Evolutionary conservation across 2,329 filamentous ascomycete genomes (phyloP), one percentile per base, ranked within the genome.

Genomic region (Fusarium haematococcum): DNA sequence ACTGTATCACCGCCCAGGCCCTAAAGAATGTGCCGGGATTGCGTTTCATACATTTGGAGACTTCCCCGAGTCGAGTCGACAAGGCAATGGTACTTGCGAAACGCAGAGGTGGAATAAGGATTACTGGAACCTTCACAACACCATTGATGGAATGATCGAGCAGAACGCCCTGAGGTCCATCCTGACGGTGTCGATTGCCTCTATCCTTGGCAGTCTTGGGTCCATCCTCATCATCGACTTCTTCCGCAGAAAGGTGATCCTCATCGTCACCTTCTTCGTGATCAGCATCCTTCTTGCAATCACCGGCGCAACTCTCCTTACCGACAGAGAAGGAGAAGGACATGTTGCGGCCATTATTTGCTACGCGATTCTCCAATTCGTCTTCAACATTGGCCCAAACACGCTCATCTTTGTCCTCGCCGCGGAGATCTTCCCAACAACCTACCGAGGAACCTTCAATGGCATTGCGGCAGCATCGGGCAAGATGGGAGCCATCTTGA

Each of bases 221-320:
- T 65, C 63, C 11, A 65, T 65, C 10, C 20, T 61, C 10, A 61
- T 65, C 20, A 65, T 65, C 6, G 63, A 65, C 56, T 65, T 65
- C 56, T 65, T 65, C 33, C 32, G 63, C 2, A 37, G 63, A 52
- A 65, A 65, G 33, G 13, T 52, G 1, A 65, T 65, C 2, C 25
- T 65, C 23, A 52, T 65, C 27, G 11, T 35, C 4, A 65, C 63
- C 3, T 65, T 65, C n/a, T n/a, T 65, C 6, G 33, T 60, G 4
- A 65, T 65, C 2, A 65, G 41, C 2, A 20, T 65, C 32, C 41
- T 65, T 33, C 63, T 65, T 6, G 63, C 63, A 16, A 61, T 65
- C 16, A 48, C 56, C 1, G 63, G 63, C 13, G 63, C 56, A 2
- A 61, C 56, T 0, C 41, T 65, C 1, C 30, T 65, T 3, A 37